These are phyloP conservation scores for Scheffersomyces segobiensis DNA, from an alignment of 1,139 yeast genomes.

Conservation along the genomic window DNA sequence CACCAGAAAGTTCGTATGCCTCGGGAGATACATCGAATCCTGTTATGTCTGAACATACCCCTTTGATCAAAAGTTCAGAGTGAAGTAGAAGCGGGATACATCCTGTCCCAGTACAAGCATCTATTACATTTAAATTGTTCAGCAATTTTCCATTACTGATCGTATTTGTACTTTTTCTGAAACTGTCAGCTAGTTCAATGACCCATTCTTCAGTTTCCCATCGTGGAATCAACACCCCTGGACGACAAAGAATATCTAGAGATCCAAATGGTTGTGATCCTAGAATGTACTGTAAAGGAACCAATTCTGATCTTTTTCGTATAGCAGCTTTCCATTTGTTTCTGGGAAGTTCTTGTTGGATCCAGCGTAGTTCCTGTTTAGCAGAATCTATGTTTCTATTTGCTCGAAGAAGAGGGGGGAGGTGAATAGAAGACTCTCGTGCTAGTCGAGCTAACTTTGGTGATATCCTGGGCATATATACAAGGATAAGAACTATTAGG, in stretches of 20 bases:
- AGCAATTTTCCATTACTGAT: constrained; percentile 3
- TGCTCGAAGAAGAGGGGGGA: constrained; percentile 37
- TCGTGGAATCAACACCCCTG: constrained; percentile 81
- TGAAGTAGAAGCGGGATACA: constrained; percentile 65
- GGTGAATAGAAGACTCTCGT: constrained; percentile 20
- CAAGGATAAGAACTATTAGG: too few relatives aligned
- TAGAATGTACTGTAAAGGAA: constrained; percentile 81
- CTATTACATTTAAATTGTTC: constrained; percentile 42
- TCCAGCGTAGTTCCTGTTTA: constrained; percentile 40
- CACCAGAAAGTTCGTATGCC: constrained; percentile 53
- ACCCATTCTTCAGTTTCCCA: constrained; percentile 98
- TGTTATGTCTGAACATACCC: background rate
- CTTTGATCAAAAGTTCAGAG: background rate
- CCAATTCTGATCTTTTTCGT: constrained; percentile 40
- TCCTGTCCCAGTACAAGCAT: constrained; percentile 90
- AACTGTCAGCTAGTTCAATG: constrained; percentile 32
- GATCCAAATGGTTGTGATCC: constrained; percentile 86
- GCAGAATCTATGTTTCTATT: constrained; percentile 32
- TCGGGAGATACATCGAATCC: constrained; percentile 55
- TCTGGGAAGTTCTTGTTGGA: constrained; percentile 37
- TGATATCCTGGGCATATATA: constrained; percentile 34
- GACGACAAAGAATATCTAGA: constrained; percentile 57
- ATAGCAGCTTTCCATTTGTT: constrained; percentile 38
- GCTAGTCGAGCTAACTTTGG: constrained; percentile 31
- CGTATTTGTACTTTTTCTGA: background rate